Base-by-base conservation (phyloP, 2,329 filamentous ascomycete genomes). In the Mollisia scopiformis region DNA sequence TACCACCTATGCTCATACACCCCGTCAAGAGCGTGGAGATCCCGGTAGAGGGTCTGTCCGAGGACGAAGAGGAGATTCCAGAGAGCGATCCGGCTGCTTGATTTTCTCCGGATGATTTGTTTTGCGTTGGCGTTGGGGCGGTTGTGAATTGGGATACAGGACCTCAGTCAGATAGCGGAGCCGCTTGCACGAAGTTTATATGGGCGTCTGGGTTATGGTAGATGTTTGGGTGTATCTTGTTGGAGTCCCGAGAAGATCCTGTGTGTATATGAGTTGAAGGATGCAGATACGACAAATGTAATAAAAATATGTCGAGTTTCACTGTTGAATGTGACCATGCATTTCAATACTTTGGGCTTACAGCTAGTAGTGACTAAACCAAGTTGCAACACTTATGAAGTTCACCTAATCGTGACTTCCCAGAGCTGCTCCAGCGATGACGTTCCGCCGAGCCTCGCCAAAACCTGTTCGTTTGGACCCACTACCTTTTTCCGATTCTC, bases 1-100 rank as follows among this genome's bases (percentile, higher is more conserved):
- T 97, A 41, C 92, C 93, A 7, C 91, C 90, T 0, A 94, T 97
- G 88, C 77, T 97, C 63, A 77, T 97, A 65, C 93, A 97, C 81
- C 93, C 93, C 0, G 84, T 97, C 56, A 97, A 97, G 80, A 84
- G 86, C 56, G 83, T 93, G 5, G 85, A 89, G 59, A 69, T 89
- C 31, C 69, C 72, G 0, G 68, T 74, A 6, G 71, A 73, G 49
- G 65, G 61, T 19, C 28, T 64, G 8, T 35, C 35, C 6, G 55
- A 59, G 19, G 64, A 71, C 46, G 63, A 66, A 28, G 61, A 66
- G 31, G 61, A 66, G 39, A 37, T 71, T 14, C 60, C 62, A 10
- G 72, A 72, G 56, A 73, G 71, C 62, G 71, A 73, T 63, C 73
- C 73, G 28, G 60, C 39, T 55, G 71, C 72, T 59, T 74, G 66